phyloP scores from a whole-genome alignment of 805 yeast species.

The Candida insectalens region DNA sequence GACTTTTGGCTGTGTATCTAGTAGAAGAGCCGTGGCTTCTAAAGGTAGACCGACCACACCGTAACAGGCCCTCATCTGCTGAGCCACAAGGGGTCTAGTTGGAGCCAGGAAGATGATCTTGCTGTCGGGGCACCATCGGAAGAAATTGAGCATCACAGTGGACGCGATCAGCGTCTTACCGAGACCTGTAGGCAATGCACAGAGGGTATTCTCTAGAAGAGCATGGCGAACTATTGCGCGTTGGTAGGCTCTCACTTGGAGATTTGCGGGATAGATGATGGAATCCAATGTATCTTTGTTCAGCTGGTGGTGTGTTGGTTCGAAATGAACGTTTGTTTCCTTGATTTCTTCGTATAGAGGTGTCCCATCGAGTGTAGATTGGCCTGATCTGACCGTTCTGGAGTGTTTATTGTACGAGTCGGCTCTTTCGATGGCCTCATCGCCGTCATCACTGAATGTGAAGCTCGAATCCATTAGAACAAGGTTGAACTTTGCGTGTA shows the following conservation, averaged over 20 bases:
- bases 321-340: slow-evolving; percentile 14
- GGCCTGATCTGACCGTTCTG: slow-evolving; percentile 12
- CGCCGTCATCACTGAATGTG: slow-evolving; percentile 1
- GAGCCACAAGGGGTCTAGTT: slow-evolving; percentile 91
- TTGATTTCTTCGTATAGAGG: slow-evolving; percentile 16
- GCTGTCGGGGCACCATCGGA: slow-evolving; percentile 63
- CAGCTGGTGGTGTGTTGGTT: slow-evolving; percentile 43
- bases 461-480: too few species aligned
- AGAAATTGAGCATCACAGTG: slow-evolving; percentile 83
- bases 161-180: slow-evolving; percentile 97
- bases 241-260: slow-evolving; percentile 82
- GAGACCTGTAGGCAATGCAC: slow-evolving; percentile 94
- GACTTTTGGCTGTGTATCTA: slow-evolving; percentile 41
- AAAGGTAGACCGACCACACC: slow-evolving; percentile 78
- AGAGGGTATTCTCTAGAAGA: slow-evolving; percentile 61
- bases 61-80: slow-evolving; percentile 88
- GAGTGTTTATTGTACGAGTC: slow-evolving; percentile 13
- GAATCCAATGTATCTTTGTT: slow-evolving; percentile 28
- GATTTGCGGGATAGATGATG: slow-evolving; percentile 79
- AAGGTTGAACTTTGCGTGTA: too few species aligned
- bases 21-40: slow-evolving; percentile 65
- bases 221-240: slow-evolving; percentile 67
- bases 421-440: slow-evolving; percentile 1
- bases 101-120: slow-evolving; percentile 95
- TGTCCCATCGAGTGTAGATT: slow-evolving; percentile 18